These are phyloP conservation scores for Scheffersomyces illinoinensis DNA, from an alignment of 1,139 yeast species.

Conservation along the genomic window DNA sequence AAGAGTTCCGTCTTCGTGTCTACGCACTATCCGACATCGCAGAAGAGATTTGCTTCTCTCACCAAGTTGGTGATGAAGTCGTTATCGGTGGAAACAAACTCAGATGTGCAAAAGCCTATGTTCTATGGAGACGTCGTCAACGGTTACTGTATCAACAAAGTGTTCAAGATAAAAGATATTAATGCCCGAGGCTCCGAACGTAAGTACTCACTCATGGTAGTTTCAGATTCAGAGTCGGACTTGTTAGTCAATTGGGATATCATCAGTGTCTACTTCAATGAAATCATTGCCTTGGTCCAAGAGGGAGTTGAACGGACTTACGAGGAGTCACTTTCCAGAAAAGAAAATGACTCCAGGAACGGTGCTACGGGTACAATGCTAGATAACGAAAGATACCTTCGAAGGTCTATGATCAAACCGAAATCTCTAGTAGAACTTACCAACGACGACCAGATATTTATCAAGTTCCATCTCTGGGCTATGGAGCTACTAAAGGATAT, in stretches of 20 bases:
- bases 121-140: slow-evolving; percentile 68
- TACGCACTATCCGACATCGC: slow-evolving; percentile 67
- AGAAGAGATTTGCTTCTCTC: slow-evolving; percentile 51
- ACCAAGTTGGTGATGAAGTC: slow-evolving; percentile 64
- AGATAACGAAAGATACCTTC: slow-evolving; percentile 55
- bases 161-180: slow-evolving; percentile 67
- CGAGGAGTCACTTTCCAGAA: slow-evolving; percentile 1
- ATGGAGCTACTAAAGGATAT: slow-evolving; percentile 43
- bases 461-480: slow-evolving; percentile 69
- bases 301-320: slow-evolving; percentile 29
- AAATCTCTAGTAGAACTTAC: slow-evolving; percentile 60
- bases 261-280: slow-evolving; percentile 50
- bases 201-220: slow-evolving; percentile 64
- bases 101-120: slow-evolving; percentile 66
- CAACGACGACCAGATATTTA: slow-evolving; percentile 58
- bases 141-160: slow-evolving; percentile 67
- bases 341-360: slow-evolving; percentile 3
- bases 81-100: slow-evolving; percentile 70
- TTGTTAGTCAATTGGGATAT: slow-evolving; percentile 61
- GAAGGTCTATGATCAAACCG: slow-evolving; percentile 55
- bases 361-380: slow-evolving; percentile 16
- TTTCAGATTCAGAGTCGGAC: slow-evolving; percentile 57
- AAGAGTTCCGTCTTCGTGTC: slow-evolving; percentile 27
- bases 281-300: slow-evolving; percentile 53
- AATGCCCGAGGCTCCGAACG: slow-evolving; percentile 81